Percentiles rank a stretch among this genome's conserved stretches.
Conservation (phyloP, 345 rosid species). For the Populus euphratica region DNA sequence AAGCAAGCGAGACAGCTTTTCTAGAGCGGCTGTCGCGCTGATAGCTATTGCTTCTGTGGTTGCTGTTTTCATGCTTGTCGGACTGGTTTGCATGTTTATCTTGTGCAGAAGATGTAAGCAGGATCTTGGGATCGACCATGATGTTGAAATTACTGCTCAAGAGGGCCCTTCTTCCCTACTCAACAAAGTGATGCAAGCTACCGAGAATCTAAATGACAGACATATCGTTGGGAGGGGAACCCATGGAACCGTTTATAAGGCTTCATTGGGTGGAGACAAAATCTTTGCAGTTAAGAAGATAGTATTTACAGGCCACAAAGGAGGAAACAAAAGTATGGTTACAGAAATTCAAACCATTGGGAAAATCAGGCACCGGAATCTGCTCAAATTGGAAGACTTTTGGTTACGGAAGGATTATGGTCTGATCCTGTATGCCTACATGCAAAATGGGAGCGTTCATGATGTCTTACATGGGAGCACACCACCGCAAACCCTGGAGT, state of each 20-base stretch:
- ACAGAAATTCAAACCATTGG: conserved; percentile 64
- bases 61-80: conserved; percentile 28
- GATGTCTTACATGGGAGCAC: conserved; percentile 48
- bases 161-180: conserved; percentile 51
- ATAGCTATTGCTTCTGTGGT: conserved; percentile 43
- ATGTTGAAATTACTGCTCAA: conserved; percentile 34
- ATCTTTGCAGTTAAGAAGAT: conserved; percentile 66
- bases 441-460: conserved; percentile 70
- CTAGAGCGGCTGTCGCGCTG: conserved; percentile 25
- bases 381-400: conserved; percentile 68
- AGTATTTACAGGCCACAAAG: conserved; percentile 37
- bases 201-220: conserved; percentile 58
- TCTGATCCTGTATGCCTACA: conserved; percentile 55
- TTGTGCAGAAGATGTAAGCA: conserved; percentile 29
- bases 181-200: conserved; percentile 55
- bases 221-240: conserved; percentile 71
- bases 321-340: conserved; percentile 49
- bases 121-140: conserved; percentile 33
- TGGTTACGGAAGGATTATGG: conserved; percentile 71
- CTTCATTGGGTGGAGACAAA: conserved; percentile 38
- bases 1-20: conserved; percentile 29
- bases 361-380: conserved; percentile 66
- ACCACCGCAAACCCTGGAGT: conserved; percentile 35
- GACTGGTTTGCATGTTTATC: conserved; percentile 28
- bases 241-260: conserved; percentile 76